Conservation (phyloP, 1,284 basidiomycete species). For the Laetiporus sulphureus region DNA sequence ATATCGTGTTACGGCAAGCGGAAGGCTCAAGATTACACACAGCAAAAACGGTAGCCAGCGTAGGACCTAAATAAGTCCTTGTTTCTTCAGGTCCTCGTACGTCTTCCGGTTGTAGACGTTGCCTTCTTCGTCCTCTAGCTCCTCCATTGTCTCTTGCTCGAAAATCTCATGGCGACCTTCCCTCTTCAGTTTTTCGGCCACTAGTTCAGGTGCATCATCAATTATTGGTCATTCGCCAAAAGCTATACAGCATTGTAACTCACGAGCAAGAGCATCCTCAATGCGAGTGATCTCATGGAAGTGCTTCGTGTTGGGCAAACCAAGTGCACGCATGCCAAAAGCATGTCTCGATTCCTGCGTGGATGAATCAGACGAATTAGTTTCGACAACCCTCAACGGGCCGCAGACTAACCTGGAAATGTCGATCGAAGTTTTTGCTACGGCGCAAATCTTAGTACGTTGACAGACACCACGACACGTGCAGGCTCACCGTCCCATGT, state of each 20-base stretch:
- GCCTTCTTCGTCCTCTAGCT: constrained; percentile 94
- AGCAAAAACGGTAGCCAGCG: neutral
- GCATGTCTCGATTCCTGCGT: constrained; percentile 93
- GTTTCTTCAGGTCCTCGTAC: constrained; percentile 88
- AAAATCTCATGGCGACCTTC: constrained; percentile 90
- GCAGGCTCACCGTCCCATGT: constrained; percentile 77
- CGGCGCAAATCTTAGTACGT: constrained; percentile 10
- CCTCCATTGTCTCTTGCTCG: constrained; percentile 91
- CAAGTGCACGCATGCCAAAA: constrained; percentile 97
- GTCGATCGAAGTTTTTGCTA: constrained; percentile 91
- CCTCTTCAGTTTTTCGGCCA: constrained; percentile 92
- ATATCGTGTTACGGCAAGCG: too few species aligned
- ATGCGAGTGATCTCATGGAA: constrained; percentile 99
- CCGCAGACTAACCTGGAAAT: constrained; percentile 62
- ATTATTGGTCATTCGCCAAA: neutral
- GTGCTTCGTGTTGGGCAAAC: constrained; percentile 96
- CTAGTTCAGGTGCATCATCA: constrained; percentile 40
- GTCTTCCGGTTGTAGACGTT: constrained; percentile 93
- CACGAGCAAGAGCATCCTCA: constrained; percentile 90
- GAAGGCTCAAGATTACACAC: too few species aligned
- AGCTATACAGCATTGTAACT: constrained; percentile 30
- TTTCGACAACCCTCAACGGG: neutral
- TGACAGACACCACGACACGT: neutral
- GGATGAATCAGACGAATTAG: constrained; percentile 2
- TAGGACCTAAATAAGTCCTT: constrained; percentile 58